These are phyloP conservation scores for Botrytis deweyae DNA, from an alignment of 2,329 filamentous ascomycete species.

Conservation along the genomic window DNA sequence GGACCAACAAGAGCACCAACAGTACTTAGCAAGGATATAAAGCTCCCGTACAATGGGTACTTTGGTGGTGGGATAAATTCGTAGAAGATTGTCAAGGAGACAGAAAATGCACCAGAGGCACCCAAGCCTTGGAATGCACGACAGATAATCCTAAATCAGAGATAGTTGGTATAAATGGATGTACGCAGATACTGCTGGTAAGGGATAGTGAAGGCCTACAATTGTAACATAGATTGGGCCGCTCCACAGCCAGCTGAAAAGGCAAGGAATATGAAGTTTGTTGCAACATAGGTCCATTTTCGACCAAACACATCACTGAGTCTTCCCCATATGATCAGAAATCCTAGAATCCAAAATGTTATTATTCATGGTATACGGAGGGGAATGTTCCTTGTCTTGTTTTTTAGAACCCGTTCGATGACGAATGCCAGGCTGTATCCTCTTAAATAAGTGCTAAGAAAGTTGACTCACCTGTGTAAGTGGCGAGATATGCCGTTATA, in stretches of 20 bases:
- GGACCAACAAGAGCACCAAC: slow-evolving; percentile 34
- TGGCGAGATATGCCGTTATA: background rate
- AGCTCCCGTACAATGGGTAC: slow-evolving; percentile 42
- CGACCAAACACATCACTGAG: background rate
- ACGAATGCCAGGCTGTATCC: too few species aligned
- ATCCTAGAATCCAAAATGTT: background rate
- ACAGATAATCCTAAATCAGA: slow-evolving; percentile 48
- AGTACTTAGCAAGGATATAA: slow-evolving; percentile 21
- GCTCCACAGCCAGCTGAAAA: background rate
- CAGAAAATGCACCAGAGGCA: slow-evolving; percentile 28
- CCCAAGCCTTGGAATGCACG: slow-evolving; percentile 38
- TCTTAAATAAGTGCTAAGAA: background rate
- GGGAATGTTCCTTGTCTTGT: background rate
- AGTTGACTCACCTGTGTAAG: background rate
- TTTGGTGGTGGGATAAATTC: slow-evolving; percentile 50
- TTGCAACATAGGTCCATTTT: slow-evolving; percentile 2
- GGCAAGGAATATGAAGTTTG: background rate
- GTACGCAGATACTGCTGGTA: background rate
- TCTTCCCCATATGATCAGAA: background rate
- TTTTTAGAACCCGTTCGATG: background rate
- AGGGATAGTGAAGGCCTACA: background rate
- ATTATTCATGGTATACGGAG: background rate
- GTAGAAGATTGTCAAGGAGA: slow-evolving; percentile 50
- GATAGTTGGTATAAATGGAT: slow-evolving; percentile 21
- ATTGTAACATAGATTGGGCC: slow-evolving; percentile 5